These are phyloP conservation scores for Cutaneotrichosporon daszewskae DNA, from an alignment of 1,284 basidiomycete species.

Conservation along the genomic window DNA sequence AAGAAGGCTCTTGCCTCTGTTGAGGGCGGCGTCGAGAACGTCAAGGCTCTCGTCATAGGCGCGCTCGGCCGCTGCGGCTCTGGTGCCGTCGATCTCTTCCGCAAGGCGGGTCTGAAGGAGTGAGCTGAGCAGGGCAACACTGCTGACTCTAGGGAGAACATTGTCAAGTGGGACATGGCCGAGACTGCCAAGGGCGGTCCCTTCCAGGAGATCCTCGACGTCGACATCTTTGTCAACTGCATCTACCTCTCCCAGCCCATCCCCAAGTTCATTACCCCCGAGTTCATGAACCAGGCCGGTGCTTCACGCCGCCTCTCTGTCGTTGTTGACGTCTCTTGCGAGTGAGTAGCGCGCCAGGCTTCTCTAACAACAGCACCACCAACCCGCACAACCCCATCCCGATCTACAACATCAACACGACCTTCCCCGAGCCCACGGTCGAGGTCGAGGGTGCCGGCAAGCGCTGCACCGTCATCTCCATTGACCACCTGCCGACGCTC, in stretches of 20 bases:
- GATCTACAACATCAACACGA: constrained; percentile 92
- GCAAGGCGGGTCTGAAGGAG: constrained; percentile 89
- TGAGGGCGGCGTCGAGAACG: constrained; percentile 61
- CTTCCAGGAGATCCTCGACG: constrained; percentile 91
- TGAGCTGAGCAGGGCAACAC: constrained; percentile 41
- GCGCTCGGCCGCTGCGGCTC: constrained; percentile 92
- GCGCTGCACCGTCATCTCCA: constrained; percentile 76
- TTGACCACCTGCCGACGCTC: constrained; percentile 94
- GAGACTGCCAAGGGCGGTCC: constrained; percentile 98
- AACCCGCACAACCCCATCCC: constrained; percentile 99
- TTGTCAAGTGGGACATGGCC: constrained; percentile 94
- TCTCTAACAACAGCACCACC: too few species aligned
- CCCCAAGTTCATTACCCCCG: constrained; percentile 75
- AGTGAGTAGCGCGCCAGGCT: constrained; percentile 49
- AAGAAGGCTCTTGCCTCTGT: constrained; percentile 57
- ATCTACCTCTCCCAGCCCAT: constrained; percentile 91
- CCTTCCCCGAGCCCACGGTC: constrained; percentile 89
- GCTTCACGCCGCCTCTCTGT: constrained; percentile 65
- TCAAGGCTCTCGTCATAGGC: constrained; percentile 90
- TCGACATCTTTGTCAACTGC: constrained; percentile 99
- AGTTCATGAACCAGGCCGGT: constrained; percentile 70
- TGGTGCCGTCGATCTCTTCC: constrained; percentile 92
- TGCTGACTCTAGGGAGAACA: constrained; percentile 64
- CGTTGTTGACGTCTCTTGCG: constrained; percentile 97
- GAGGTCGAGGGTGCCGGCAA: constrained; percentile 56